Evolutionary conservation across 2,329 filamentous ascomycete species (phyloP), one percentile per base, ranked within the genome.

Genomic region (Apiospora malaysiana): DNA sequence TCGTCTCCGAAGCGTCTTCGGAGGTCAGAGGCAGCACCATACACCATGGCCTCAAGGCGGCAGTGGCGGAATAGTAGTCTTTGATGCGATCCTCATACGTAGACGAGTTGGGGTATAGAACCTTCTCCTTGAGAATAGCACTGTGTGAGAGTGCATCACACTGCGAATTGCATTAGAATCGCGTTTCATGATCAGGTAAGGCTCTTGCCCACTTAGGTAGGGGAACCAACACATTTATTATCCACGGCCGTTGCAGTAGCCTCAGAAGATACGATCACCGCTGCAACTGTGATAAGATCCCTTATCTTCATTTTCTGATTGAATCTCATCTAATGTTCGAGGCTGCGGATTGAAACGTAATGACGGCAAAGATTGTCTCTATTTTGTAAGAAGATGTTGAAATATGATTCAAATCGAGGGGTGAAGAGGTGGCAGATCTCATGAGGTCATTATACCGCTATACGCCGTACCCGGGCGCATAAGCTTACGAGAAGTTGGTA

Each of bases 11-110:
- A 7, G 83, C 81, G 71, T 85, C 82, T 5, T 79, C 71, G 6
- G 79, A 73, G 2, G 77, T 77, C 40, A 74, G 71, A 2, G 81
- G 82, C 65, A 81, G 72, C 10, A 77, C 79, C 73, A 82, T 79
- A 47, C 81, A 83, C 76, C 79, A 80, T 4, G 81, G 78, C 4
- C 75, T 69, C 43, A 82, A 72, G 7, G 80, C 79, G 1, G 81
- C 81, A 46, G 78, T 81, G 27, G 74, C 71, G 7, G 81, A 82
- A 78, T 79, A 83, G 76, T 82, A 83, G 0, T 79, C 77, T 23
- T 76, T 73, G 66, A 82, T 76, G 9, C 80, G 79, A 14, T 27
- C 12, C 0, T 43, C 63, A 66, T 66, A 66, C 2, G 32, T 27
- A 25, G 63, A 40, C 21, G 32, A 12, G 63, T 40, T 66, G 6